Evolutionary conservation across 1,284 basidiomycete species (phyloP).

Genomic region (Pseudozyma sp.): DNA sequence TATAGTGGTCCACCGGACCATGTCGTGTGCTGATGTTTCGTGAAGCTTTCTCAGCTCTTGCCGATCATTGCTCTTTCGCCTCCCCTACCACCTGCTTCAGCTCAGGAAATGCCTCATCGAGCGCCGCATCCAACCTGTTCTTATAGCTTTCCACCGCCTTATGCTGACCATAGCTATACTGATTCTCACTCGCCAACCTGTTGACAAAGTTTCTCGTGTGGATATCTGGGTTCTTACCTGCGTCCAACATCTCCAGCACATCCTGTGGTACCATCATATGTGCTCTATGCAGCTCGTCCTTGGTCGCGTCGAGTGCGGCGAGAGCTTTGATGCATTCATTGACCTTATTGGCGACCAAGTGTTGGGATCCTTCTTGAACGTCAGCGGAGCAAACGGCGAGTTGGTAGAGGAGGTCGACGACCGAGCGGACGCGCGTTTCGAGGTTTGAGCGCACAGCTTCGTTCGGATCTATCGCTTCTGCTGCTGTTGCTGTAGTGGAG

Average conservation of each 20-base stretch:
- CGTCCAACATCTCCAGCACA: slow-evolving; percentile 64
- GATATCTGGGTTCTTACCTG: slow-evolving; percentile 66
- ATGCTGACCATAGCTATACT: slow-evolving; percentile 64
- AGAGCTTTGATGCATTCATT: slow-evolving; percentile 58
- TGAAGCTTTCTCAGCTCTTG: neutral
- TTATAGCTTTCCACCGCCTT: slow-evolving; percentile 40
- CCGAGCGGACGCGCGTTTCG: slow-evolving; percentile 54
- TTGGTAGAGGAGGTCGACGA: slow-evolving; percentile 64
- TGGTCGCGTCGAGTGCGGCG: slow-evolving; percentile 54
- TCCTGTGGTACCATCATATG: slow-evolving; percentile 58
- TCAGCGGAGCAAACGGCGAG: slow-evolving; percentile 63
- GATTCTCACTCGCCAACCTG: slow-evolving; percentile 65
- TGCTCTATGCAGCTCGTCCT: slow-evolving; percentile 47
- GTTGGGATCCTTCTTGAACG: slow-evolving; percentile 56
- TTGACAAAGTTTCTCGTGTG: slow-evolving; percentile 64
- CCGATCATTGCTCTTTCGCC: neutral
- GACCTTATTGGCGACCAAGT: slow-evolving; percentile 57
- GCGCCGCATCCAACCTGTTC: slow-evolving; percentile 19
- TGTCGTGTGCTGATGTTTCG: neutral
- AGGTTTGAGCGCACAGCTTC: slow-evolving; percentile 51
- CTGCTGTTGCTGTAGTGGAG: neutral
- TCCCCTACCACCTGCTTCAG: slow-evolving; percentile 4
- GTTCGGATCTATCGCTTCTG: slow-evolving; percentile 7
- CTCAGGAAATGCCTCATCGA: slow-evolving; percentile 48
- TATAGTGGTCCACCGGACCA: too few species aligned